Base-by-base conservation (phyloP, 371 early-diverging fungal species). In the Mucor piriformis region DNA sequence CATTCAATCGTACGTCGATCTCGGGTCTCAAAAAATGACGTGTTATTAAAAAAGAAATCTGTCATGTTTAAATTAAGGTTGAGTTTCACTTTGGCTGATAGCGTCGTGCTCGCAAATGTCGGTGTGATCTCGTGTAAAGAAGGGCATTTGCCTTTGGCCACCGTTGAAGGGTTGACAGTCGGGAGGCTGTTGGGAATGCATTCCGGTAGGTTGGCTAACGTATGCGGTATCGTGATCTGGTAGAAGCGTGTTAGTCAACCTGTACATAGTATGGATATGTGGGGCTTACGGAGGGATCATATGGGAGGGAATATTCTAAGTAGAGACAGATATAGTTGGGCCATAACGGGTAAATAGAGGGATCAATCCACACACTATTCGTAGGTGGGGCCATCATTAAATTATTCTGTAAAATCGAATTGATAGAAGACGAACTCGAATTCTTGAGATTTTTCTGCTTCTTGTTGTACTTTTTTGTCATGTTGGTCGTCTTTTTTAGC, bases 1-100 rank as follows among this genome's bases (percentile, higher is more conserved):
- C 87, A 85, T 62, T 84, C 76, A 23, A 88, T 70, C 5, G 81
- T 68, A 7, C 76, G 71, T 1, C 76, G 76, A 23, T 80, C 77
- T 20, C 57, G 61, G 8, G 85, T 75, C 35, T 83, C 84, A 52
- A 82, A 85, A 42, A 85, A 74, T 33, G 72, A 77, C 7, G 72
- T 74, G 55, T 75, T 81, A 56, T 70, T 76, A 54, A 81, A 81
- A 10, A 66, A 57, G 52, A 77, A 77, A 46, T 77, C 76, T 12
- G 70, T 52, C 23, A 73, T 70, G 24, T 71, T 75, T 24, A 81
- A 52, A 27, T 74, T 70, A 38, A 81, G 49, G 51, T 81, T 70
- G 18, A 81, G 71, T 55, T 81, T 55, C 8, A 77, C 72, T 53
- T 75, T 75, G 44, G 70, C 75, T 12, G 61, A 46, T 38, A 67